These are phyloP conservation scores for Microbotryomycetes sp. DNA, from an alignment of 1,284 basidiomycete genomes.

Conservation along the genomic window DNA sequence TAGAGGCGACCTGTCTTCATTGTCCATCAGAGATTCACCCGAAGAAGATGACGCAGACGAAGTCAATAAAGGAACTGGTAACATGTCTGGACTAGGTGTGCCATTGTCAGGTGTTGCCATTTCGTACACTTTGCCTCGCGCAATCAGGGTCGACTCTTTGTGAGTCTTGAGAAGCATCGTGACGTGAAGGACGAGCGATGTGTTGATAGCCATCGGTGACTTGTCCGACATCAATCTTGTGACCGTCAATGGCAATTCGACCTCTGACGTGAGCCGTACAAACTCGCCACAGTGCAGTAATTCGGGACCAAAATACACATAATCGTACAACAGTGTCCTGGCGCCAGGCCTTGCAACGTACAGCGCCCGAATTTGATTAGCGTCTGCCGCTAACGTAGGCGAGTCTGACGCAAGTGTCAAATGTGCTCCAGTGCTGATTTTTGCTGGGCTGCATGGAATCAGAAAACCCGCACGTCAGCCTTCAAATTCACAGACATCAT, in stretches of 20 bases:
- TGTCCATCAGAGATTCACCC: not conserved
- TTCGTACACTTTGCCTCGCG: slow-evolving; percentile 22
- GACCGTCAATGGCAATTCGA: slow-evolving; percentile 8
- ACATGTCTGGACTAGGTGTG: not conserved
- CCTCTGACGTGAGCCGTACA: slow-evolving; percentile 20
- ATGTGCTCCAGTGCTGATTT: not conserved
- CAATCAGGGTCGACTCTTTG: slow-evolving; percentile 10
- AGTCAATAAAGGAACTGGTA: too few relatives aligned
- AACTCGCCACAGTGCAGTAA: slow-evolving; percentile 19
- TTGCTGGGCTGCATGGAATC: not conserved
- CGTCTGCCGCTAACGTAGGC: too few relatives aligned
- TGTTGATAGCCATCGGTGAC: not conserved
- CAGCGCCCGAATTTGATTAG: not conserved
- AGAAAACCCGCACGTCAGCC: too few relatives aligned
- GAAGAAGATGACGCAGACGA: not conserved
- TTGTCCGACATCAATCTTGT: not conserved
- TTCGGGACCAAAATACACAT: slow-evolving; percentile 25
- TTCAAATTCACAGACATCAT: too few relatives aligned
- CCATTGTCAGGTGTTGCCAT: not conserved
- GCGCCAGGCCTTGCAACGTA: not conserved
- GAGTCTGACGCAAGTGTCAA: not conserved
- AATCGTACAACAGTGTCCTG: slow-evolving; percentile 7
- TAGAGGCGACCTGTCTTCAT: not conserved
- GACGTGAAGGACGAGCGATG: slow-evolving; percentile 23
- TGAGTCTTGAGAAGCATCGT: slow-evolving; percentile 11